Evolutionary conservation across 495 filamentous ascomycete species (phyloP).

Genomic region (Sordaria brevicollis): DNA sequence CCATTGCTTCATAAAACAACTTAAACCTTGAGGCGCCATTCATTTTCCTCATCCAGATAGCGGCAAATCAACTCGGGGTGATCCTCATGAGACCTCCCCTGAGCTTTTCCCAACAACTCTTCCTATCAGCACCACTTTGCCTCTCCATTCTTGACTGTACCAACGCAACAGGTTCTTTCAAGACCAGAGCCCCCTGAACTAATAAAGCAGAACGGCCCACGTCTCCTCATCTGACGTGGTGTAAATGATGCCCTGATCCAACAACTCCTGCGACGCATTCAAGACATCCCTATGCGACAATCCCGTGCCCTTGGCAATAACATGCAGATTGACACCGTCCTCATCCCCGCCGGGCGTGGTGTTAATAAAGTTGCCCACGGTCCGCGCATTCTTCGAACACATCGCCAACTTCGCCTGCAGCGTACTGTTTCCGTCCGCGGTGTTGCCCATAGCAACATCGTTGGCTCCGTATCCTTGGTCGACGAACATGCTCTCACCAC

Average conservation of each 20-base stretch:
- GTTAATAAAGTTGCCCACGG: conserved; percentile 56
- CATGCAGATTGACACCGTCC: conserved; percentile 65
- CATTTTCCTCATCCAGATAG: background rate
- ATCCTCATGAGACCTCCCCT: background rate
- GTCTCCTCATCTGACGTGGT: conserved; percentile 85
- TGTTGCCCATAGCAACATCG: conserved; percentile 10
- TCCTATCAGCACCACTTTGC: background rate
- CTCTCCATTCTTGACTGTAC: background rate
- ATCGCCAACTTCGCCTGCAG: conserved; percentile 27
- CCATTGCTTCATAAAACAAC: background rate
- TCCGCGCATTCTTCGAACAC: conserved; percentile 48
- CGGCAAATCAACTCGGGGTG: background rate
- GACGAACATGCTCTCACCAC: conserved; percentile 45
- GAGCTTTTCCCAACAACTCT: background rate
- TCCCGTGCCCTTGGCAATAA: conserved; percentile 53
- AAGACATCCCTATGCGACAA: conserved; percentile 58
- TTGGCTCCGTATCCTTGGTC: conserved; percentile 32
- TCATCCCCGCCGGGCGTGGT: conserved; percentile 59
- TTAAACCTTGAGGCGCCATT: background rate
- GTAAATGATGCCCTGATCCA: conserved; percentile 65
- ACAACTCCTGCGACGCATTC: conserved; percentile 67
- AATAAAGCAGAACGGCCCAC: conserved; percentile 62
- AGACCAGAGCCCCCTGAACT: background rate
- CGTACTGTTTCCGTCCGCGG: background rate
- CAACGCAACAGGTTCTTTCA: background rate